Conservation (phyloP, 352 stramenopile species). For the Phytophthora hybrid region DNA sequence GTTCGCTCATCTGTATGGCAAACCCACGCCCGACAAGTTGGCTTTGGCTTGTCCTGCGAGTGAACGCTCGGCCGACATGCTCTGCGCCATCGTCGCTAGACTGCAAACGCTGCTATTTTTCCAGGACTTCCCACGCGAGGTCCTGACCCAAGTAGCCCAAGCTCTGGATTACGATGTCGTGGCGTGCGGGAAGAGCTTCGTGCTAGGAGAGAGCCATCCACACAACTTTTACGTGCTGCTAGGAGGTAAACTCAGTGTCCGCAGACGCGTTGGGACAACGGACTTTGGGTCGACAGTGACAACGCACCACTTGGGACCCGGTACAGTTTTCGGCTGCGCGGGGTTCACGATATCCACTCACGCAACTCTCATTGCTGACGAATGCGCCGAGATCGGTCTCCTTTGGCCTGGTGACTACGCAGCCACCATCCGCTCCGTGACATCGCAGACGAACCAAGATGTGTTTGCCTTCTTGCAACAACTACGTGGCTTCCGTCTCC, state of each 20-base stretch:
- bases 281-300: conserved; percentile 71
- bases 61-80: conserved; percentile 52
- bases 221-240: conserved; percentile 78
- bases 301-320: conserved; percentile 68
- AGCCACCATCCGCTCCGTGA: conserved; percentile 62
- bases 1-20: conserved; percentile 74
- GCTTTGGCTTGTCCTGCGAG: conserved; percentile 58
- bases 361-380: conserved; percentile 66
- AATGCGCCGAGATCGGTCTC: conserved; percentile 72
- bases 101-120: conserved; percentile 74
- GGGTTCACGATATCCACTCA: conserved; percentile 60
- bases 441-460: conserved; percentile 67
- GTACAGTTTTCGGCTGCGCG: conserved; percentile 66
- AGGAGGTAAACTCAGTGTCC: conserved; percentile 62
- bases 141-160: conserved; percentile 53
- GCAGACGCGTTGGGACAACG: conserved; percentile 53
- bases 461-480: conserved; percentile 76
- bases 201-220: conserved; percentile 61
- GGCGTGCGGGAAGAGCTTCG: conserved; percentile 65
- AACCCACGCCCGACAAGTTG: conserved; percentile 68
- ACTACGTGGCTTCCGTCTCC: conserved; percentile 66
- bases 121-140: conserved; percentile 61
- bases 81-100: conserved; percentile 54
- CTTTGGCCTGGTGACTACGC: conserved; percentile 69
- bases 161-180: conserved; percentile 79